Conservation (phyloP, 495 filamentous ascomycete species). For the Acidomyces sp. region DNA sequence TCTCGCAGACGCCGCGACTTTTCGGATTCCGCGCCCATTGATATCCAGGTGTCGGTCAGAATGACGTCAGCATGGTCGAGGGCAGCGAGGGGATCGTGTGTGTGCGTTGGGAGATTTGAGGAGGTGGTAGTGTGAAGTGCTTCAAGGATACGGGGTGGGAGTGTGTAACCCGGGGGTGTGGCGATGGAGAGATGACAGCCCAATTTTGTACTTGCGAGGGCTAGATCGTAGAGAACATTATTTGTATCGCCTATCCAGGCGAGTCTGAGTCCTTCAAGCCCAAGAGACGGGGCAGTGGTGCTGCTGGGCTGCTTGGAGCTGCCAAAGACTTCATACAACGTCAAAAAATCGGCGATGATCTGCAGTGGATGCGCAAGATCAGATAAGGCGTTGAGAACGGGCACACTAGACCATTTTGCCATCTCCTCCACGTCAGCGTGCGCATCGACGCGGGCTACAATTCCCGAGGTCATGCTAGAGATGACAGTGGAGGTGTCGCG, state of each 20-base stretch:
- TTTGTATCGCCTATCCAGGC: slow-evolving; percentile 96
- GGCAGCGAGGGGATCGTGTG: slow-evolving; percentile 70
- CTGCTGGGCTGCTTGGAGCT: slow-evolving; percentile 30
- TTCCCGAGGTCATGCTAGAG: slow-evolving; percentile 80
- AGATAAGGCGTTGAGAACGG: slow-evolving; percentile 88
- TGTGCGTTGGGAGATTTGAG: slow-evolving; percentile 42
- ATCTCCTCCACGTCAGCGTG: slow-evolving; percentile 71
- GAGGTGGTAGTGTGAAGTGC: slow-evolving; percentile 61
- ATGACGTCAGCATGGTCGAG: slow-evolving; percentile 79
- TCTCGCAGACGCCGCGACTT: slow-evolving; percentile 57
- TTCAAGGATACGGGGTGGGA: slow-evolving; percentile 48
- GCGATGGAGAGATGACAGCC: slow-evolving; percentile 77
- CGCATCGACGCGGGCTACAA: slow-evolving; percentile 75
- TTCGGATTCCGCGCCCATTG: slow-evolving; percentile 92
- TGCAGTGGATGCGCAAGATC: slow-evolving; percentile 85
- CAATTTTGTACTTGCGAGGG: slow-evolving; percentile 71
- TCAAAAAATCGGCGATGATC: slow-evolving; percentile 82
- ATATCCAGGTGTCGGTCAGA: slow-evolving; percentile 94
- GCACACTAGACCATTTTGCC: slow-evolving; percentile 68
- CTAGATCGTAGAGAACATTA: slow-evolving; percentile 89
- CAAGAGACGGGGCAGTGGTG: slow-evolving; percentile 37
- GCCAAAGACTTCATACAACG: slow-evolving; percentile 65
- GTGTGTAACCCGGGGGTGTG: slow-evolving; percentile 68
- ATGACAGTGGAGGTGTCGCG: slow-evolving; percentile 80
- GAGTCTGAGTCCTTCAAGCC: slow-evolving; percentile 70